Conservation (phyloP, 2,329 filamentous ascomycete genomes). For the Diatrype stigma region DNA sequence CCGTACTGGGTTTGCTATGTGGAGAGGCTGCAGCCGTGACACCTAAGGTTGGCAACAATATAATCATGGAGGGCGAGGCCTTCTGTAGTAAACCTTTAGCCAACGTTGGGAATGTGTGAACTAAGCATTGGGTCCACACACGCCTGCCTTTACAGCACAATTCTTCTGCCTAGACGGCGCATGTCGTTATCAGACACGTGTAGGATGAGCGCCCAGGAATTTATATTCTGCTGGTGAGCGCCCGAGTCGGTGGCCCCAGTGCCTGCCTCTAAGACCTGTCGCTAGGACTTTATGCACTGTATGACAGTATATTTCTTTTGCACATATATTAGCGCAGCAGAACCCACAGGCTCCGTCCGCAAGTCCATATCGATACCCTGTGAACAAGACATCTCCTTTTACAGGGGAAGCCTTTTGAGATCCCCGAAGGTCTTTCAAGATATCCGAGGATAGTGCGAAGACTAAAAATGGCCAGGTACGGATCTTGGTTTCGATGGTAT, state of each 20-base stretch:
- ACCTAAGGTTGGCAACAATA: slow-evolving; percentile 24
- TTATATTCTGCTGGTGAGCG: background rate
- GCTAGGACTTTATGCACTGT: no score
- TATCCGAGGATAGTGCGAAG: background rate
- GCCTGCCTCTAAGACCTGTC: background rate
- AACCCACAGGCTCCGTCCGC: background rate
- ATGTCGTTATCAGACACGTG: slow-evolving; percentile 23
- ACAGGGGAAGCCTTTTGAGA: background rate
- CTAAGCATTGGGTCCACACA: slow-evolving; percentile 29
- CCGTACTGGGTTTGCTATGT: slow-evolving; percentile 12
- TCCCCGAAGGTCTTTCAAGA: background rate
- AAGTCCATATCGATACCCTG: no score
- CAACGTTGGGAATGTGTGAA: slow-evolving; percentile 22
- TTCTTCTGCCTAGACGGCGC: slow-evolving; percentile 15
- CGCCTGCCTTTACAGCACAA: slow-evolving; percentile 25
- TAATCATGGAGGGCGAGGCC: slow-evolving; percentile 26
- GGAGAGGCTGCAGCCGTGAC: slow-evolving; percentile 20
- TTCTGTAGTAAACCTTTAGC: slow-evolving; percentile 18
- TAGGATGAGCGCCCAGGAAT: slow-evolving; percentile 1
- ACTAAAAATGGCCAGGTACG: slow-evolving; percentile 24
- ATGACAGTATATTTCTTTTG: background rate
- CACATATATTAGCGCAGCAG: background rate
- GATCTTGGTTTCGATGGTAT: slow-evolving; percentile 8
- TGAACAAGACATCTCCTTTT: background rate
- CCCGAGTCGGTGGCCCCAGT: background rate